Percentiles rank a stretch among this genome's conserved stretches.
Evolutionary conservation across 2,329 filamentous ascomycete species (phyloP).

Genomic region (Zymoseptoria tritici): DNA sequence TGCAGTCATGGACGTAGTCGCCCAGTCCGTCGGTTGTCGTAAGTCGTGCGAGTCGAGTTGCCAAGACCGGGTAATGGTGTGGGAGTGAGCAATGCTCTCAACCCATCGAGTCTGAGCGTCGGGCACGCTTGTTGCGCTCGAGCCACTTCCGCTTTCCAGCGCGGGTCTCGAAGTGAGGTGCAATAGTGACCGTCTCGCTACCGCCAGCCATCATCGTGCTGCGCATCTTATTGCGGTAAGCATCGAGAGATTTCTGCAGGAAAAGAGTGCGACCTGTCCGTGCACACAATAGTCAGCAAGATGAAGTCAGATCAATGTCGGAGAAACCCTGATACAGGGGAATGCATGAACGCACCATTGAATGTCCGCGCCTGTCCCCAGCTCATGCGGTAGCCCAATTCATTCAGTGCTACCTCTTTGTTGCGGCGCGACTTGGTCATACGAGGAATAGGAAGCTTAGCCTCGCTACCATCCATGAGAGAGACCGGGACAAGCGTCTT

Average conservation of each 20-base stretch:
- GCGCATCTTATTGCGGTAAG: slow-evolving; percentile 86
- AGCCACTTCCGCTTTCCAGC: slow-evolving; percentile 65
- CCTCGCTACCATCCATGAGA: slow-evolving; percentile 60
- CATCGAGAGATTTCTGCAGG: slow-evolving; percentile 60
- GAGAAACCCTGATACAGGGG: background rate
- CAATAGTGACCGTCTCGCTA: slow-evolving; percentile 64
- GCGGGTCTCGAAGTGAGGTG: slow-evolving; percentile 82
- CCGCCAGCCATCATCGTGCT: slow-evolving; percentile 71
- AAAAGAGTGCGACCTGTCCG: slow-evolving; percentile 17
- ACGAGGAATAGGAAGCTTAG: slow-evolving; percentile 66
- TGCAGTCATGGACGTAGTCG: background rate
- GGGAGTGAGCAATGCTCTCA: background rate
- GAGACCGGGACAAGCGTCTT: slow-evolving; percentile 43
- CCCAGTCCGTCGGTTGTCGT: background rate
- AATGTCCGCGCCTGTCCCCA: slow-evolving; percentile 95
- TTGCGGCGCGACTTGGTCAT: slow-evolving; percentile 61
- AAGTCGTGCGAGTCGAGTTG: background rate
- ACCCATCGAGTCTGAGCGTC: slow-evolving; percentile 13
- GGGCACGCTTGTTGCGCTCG: slow-evolving; percentile 37
- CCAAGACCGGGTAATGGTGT: too few species aligned
- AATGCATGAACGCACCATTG: slow-evolving; percentile 45
- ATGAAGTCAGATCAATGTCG: background rate
- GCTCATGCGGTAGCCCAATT: slow-evolving; percentile 88
- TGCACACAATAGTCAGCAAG: slow-evolving; percentile 7
- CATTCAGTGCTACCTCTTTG: slow-evolving; percentile 86